Base-by-base conservation (phyloP, 164 flowering plant genomes). In the Litsea cubeba region DNA sequence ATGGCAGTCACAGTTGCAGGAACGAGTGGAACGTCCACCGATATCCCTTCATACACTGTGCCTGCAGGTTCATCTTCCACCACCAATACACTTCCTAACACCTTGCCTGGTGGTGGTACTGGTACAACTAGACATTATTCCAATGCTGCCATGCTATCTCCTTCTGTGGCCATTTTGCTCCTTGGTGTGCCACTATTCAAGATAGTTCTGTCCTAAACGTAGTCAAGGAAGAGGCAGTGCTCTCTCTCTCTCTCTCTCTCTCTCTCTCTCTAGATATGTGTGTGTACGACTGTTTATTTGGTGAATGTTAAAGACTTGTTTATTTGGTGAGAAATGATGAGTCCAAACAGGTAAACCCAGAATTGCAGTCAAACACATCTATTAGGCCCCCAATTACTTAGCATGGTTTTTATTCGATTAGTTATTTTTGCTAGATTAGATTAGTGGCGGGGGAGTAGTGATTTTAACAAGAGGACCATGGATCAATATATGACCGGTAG, bases 1-100 rank as follows among this genome's bases (percentile, higher is more conserved):
- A 75, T 88, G 32, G 72, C 86, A 5, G 84, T 86, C 20, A 76
- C 58, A 0, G 88, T 86, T 1, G 68, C 5, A 30, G 79, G 6
- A 5, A 75, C 77, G 18, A 50, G 50, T 57, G 68, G 62, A 50
- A 12, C 15, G 54, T 2, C 12, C 77, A 6, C 2, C 35, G 35
- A 30, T 5, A 4, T 30, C 35, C 35, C 35, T 81, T 40, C 18
- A 65, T 54, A 30, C 78, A 2, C 51, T 18, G n/a, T 8, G 22
- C n/a, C 74, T 11, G 50, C 64, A 7, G 63, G 78, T 3, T 32
- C 80, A 12, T 10, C 76, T 26, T 5, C 20, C 24, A 18, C 25
- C 51, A 60, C 68, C 2, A 63, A 63, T 26, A 12, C 65, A n/a
- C 65, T 25, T 30, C 40, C 26, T 26, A 0, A 23, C 78, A 5